These are phyloP conservation scores for Wakefieldia striispora DNA, from an alignment of 768 basidiomycete species.

Conservation along the genomic window DNA sequence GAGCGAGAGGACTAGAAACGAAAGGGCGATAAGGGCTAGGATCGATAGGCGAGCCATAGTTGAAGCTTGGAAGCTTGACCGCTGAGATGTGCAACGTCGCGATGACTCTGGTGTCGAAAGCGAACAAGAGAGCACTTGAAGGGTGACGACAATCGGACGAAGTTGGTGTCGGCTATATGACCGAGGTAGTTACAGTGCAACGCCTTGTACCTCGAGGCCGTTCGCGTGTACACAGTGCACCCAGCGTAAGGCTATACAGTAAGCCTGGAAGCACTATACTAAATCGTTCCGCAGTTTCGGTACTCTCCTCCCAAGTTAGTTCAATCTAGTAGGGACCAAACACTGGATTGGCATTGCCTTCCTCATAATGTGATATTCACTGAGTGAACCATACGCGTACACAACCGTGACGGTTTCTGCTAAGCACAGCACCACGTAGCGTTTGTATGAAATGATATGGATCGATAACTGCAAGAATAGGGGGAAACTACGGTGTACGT, in stretches of 20 bases:
- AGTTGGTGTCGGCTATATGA: slow-evolving; percentile 17
- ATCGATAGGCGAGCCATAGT: slow-evolving; percentile 26
- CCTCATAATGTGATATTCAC: not conserved
- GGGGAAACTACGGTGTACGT: not conserved
- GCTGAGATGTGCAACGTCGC: slow-evolving; percentile 1
- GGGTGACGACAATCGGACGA: slow-evolving; percentile 8
- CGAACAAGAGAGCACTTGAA: not conserved
- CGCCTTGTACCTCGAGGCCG: slow-evolving; percentile 22
- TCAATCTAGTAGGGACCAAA: too few relatives aligned
- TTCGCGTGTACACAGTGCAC: slow-evolving; percentile 25
- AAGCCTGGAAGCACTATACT: not conserved
- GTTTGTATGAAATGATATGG: slow-evolving; percentile 1
- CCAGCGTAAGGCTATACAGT: slow-evolving; percentile 17
- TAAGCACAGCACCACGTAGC: not conserved
- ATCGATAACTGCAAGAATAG: not conserved
- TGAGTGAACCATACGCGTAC: not conserved
- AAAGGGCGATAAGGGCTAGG: slow-evolving; percentile 18
- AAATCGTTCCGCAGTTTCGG: not conserved
- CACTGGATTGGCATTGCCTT: too few relatives aligned
- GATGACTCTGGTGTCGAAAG: slow-evolving; percentile 6
- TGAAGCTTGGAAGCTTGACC: too few relatives aligned
- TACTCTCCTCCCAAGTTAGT: too few relatives aligned
- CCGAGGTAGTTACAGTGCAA: slow-evolving; percentile 9
- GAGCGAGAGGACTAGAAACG: slow-evolving; percentile 29
- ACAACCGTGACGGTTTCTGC: not conserved